A percentile compares a stretch with the other conserved stretches of the same genome.
Conservation (phyloP, 257 asterid species). For the Plantago elongata region DNA sequence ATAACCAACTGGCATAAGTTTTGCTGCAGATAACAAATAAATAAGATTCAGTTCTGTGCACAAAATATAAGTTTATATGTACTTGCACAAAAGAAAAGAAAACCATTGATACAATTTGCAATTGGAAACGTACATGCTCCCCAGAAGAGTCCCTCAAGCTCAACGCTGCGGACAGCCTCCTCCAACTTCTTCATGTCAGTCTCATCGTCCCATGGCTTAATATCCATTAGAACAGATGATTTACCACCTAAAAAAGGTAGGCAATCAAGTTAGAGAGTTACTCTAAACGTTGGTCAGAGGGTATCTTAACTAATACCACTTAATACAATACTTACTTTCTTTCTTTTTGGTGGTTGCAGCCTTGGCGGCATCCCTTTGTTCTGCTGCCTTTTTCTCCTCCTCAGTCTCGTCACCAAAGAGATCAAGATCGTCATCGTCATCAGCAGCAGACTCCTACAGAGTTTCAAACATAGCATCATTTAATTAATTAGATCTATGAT, state of each 20-base stretch:
- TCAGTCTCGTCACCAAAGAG: slow-evolving; percentile 96
- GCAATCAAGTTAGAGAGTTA: neutral
- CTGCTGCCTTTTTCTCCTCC: slow-evolving; percentile 97
- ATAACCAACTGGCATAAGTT: slow-evolving; percentile 76
- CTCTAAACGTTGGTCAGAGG: neutral
- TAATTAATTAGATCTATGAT: neutral
- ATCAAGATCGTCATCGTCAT: slow-evolving; percentile 70
- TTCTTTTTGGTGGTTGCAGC: slow-evolving; percentile 73
- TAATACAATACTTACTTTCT: slow-evolving; percentile 48
- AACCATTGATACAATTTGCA: neutral
- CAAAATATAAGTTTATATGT: neutral
- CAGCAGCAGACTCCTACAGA: slow-evolving; percentile 47
- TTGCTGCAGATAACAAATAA: slow-evolving; percentile 41
- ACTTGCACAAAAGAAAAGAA: too few relatives aligned
- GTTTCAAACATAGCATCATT: neutral
- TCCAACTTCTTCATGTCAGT: slow-evolving; percentile 94
- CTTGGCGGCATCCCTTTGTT: slow-evolving; percentile 76
- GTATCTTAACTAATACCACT: too few relatives aligned
- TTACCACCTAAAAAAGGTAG: slow-evolving; percentile 61
- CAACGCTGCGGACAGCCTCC: slow-evolving; percentile 71
- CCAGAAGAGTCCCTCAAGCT: slow-evolving; percentile 79
- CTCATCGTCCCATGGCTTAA: slow-evolving; percentile 98
- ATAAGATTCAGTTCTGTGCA: neutral
- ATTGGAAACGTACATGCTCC: slow-evolving; percentile 77
- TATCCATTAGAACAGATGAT: slow-evolving; percentile 88